Evolutionary conservation across 202 grass and related monocot genomes (phyloP), one percentile per base, ranked within the genome.

Genomic region (Setaria italica): DNA sequence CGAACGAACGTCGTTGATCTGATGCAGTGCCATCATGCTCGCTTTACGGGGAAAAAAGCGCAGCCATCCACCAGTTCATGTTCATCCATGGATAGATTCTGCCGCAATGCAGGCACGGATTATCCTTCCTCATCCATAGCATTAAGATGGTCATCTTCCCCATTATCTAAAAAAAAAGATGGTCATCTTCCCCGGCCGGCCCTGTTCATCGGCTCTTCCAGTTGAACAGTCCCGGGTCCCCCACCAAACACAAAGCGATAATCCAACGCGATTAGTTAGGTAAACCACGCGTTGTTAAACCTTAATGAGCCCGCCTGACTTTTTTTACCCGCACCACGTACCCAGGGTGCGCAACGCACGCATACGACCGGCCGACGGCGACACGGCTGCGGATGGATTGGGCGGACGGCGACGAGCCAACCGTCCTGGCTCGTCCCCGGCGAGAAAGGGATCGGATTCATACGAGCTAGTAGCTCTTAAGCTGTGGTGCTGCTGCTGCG

Each of bases 391-490:
- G 29, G 11, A 63, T 33, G 41, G 55, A 56, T 15, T 2, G 46
- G 47, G 14, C 6, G 39, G 82, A 83, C 53, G 62, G 85, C 37
- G 89, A 90, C 81, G 63, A 76, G 13, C 43, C 70, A 90, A 84
- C 89, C 58, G 32, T 58, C 7, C 2, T 7, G 4, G 17, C 62
- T 62, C 68, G 83, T 90, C 85, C 62, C 20, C 42, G 69, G 35
- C 62, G 85, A 90, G 85, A 90, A 11, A 84, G 62, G 53, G 53
- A 84, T 76, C 69, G 76, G 62, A 21, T 90, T 87, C 79, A 84
- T 42, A 87, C 75, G 17, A 50, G 71, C 54, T 2, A 8, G 77
- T 39, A 47, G 45, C 7, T 46, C 43, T 46, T 7, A 41, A 2
- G 8, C 43, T 9, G 7, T 46, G 9, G 8, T 2, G 45, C 9